Percentiles rank a stretch among this genome's conserved stretches.
Evolutionary conservation across 2,329 filamentous ascomycete genomes (phyloP).

Genomic region (Pseudogymnoascus sp.): DNA sequence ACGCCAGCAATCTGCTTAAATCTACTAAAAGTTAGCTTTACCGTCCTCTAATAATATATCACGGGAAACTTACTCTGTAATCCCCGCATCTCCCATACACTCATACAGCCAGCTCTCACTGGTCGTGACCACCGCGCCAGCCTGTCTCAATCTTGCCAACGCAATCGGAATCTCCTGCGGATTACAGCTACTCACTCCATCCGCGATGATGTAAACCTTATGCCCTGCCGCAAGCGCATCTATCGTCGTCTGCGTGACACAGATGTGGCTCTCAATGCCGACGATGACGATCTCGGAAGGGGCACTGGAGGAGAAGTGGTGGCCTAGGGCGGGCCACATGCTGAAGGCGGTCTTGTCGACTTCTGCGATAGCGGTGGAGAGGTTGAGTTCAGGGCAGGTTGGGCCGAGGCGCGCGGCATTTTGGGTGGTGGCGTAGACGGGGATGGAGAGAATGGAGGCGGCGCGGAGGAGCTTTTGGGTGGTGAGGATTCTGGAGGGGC

Average conservation of each 20-base stretch:
- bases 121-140: slow-evolving; percentile 73
- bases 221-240: slow-evolving; percentile 73
- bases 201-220: slow-evolving; percentile 78
- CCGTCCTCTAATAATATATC: slow-evolving; percentile 6
- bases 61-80: slow-evolving; percentile 43
- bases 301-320: slow-evolving; percentile 32
- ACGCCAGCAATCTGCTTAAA: slow-evolving; percentile 69
- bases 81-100: slow-evolving; percentile 73
- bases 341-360: slow-evolving; percentile 86
- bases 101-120: slow-evolving; percentile 91
- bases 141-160: slow-evolving; percentile 65
- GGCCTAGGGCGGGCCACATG: slow-evolving; percentile 68
- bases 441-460: slow-evolving; percentile 61
- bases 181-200: slow-evolving; percentile 87
- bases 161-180: slow-evolving; percentile 73
- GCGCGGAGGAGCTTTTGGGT: slow-evolving; percentile 63
- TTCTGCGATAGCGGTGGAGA: slow-evolving; percentile 49
- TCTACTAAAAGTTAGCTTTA: slow-evolving; percentile 24
- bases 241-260: slow-evolving; percentile 84
- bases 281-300: slow-evolving; percentile 65
- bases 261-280: slow-evolving; percentile 91
- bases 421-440: slow-evolving; percentile 82
- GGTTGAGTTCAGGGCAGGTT: slow-evolving; percentile 66
- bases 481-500: slow-evolving; percentile 51
- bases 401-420: slow-evolving; percentile 70